These are phyloP conservation scores for Spencermartinsiella ligniputridi DNA, from an alignment of 1,139 yeast genomes.

Conservation along the genomic window DNA sequence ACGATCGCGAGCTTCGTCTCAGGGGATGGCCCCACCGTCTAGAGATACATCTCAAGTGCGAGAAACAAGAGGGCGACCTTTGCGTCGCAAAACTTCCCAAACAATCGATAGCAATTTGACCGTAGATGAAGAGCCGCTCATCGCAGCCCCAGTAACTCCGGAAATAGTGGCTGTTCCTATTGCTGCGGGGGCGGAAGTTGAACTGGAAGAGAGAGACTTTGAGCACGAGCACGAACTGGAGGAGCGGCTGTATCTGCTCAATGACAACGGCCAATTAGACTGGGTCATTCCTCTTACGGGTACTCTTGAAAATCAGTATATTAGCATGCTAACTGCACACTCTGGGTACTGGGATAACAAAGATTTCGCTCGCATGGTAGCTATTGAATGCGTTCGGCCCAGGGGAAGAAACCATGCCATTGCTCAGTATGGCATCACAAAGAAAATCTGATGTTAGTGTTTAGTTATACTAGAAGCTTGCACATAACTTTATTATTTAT, in stretches of 20 bases:
- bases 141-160: constrained; percentile 1
- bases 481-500: too few species aligned
- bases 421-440: constrained; percentile 20
- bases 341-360: constrained; percentile 40
- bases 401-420: constrained; percentile 19
- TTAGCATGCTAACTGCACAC: constrained; percentile 41
- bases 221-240: constrained; percentile 28
- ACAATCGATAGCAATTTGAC: not conserved
- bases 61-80: not conserved
- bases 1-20: constrained; percentile 1
- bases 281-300: constrained; percentile 36
- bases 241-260: constrained; percentile 29
- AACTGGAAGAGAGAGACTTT: constrained; percentile 29
- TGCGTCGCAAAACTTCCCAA: too few species aligned
- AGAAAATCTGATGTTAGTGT: constrained; percentile 8
- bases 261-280: constrained; percentile 42
- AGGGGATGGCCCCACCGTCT: not conserved
- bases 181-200: constrained; percentile 22
- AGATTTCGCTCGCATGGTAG: constrained; percentile 40
- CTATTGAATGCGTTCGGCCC: constrained; percentile 36
- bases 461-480: too few species aligned
- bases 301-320: constrained; percentile 38
- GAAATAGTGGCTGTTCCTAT: not conserved
- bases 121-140: not conserved
- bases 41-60: not conserved